Conservation (phyloP, 768 basidiomycete species). For the Mycena belliarum region DNA sequence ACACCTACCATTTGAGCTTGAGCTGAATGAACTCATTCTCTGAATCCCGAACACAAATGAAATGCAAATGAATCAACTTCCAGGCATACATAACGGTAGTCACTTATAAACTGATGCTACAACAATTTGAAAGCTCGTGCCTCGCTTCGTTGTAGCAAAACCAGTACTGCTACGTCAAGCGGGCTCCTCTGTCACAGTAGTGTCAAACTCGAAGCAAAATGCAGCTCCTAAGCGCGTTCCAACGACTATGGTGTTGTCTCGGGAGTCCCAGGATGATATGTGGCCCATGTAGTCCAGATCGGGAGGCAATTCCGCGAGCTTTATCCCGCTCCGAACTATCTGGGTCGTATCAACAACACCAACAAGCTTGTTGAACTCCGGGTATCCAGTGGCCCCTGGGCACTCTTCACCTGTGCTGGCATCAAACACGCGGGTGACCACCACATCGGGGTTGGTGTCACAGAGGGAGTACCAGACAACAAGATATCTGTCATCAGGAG, state of each 20-base stretch:
- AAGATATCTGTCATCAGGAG: neutral
- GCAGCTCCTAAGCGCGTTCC: neutral
- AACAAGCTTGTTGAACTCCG: neutral
- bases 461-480: neutral
- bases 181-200: too few relatives aligned
- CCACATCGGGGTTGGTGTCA: neutral
- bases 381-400: neutral
- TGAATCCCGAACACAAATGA: too few relatives aligned
- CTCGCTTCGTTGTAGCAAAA: too few relatives aligned
- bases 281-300: neutral
- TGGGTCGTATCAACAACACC: neutral
- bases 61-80: too few relatives aligned
- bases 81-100: too few relatives aligned
- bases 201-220: neutral
- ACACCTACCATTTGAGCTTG: too few relatives aligned
- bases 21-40: too few relatives aligned
- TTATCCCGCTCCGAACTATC: neutral
- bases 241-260: neutral
- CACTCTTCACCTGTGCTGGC: neutral
- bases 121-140: too few relatives aligned
- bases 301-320: neutral
- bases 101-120: too few relatives aligned
- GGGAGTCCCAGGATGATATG: neutral
- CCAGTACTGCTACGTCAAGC: too few relatives aligned
- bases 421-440: neutral